These are phyloP conservation scores for Schoenoplectus tabernaemontani DNA, from an alignment of 202 grass and related monocot genomes.

Conservation along the genomic window DNA sequence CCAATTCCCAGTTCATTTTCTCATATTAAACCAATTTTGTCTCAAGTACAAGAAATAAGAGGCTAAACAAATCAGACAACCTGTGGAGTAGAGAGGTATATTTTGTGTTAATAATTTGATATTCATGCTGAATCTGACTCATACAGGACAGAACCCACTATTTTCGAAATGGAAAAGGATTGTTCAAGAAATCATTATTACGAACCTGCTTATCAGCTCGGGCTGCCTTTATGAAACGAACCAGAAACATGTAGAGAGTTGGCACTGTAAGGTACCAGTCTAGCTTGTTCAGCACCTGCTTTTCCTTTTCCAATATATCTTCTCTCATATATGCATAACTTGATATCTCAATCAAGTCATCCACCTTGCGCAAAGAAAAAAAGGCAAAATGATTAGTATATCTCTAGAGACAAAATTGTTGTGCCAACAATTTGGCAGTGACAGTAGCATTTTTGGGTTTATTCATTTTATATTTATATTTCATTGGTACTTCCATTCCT, in stretches of 20 bases:
- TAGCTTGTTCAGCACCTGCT: conserved; percentile 54
- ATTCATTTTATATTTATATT: not conserved
- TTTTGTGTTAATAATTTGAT: too few species aligned
- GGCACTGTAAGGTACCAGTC: conserved; percentile 71
- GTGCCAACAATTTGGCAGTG: not conserved
- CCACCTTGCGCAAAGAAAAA: conserved; percentile 32
- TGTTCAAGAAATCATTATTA: not conserved
- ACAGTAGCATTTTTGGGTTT: not conserved
- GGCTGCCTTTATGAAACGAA: conserved; percentile 57
- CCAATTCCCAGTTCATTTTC: too few species aligned
- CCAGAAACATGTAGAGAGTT: conserved; percentile 65
- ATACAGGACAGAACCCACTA: not conserved
- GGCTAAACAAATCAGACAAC: too few species aligned
- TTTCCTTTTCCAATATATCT: conserved; percentile 48
- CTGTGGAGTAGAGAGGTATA: too few species aligned
- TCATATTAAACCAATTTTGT: not conserved
- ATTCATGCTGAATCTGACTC: not conserved
- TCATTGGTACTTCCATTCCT: too few species aligned
- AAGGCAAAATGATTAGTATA: not conserved
- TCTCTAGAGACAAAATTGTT: not conserved
- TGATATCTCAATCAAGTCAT: conserved; percentile 37
- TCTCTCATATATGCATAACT: conserved; percentile 28
- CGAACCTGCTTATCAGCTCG: conserved; percentile 52
- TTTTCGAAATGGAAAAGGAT: not conserved
- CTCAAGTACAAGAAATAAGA: too few species aligned